Percentiles rank a stretch among this genome's conserved stretches.
Evolutionary conservation across 2,329 filamentous ascomycete genomes (phyloP).

Genomic region (Penicillium sp.): DNA sequence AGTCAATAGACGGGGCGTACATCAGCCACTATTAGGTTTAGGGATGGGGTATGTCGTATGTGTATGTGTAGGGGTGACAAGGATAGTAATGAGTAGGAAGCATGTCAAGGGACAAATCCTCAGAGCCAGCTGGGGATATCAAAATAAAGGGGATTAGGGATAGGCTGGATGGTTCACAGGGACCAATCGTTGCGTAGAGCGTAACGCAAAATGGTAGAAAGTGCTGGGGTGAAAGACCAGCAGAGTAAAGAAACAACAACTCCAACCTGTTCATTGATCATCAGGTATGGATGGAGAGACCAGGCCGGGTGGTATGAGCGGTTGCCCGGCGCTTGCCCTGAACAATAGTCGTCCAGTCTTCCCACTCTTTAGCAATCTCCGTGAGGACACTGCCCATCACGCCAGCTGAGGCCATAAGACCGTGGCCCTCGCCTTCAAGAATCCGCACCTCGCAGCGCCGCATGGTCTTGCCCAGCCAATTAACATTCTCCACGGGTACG

Average conservation of each 20-base stretch:
- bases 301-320: constrained; percentile 18
- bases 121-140: constrained; percentile 12
- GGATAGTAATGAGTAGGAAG: neutral
- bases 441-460: constrained; percentile 87
- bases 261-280: neutral
- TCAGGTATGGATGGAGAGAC: constrained; percentile 21
- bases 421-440: constrained; percentile 88
- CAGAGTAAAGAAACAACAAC: neutral
- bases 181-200: constrained; percentile 4
- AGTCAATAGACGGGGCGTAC: constrained; percentile 22
- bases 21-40: constrained; percentile 23
- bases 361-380: constrained; percentile 93
- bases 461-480: constrained; percentile 95
- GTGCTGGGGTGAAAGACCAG: neutral
- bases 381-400: constrained; percentile 95
- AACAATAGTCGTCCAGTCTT: constrained; percentile 71
- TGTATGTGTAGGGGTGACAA: neutral
- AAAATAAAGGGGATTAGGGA: constrained; percentile 4
- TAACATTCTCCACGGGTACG: constrained; percentile 91
- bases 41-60: constrained; percentile 6
- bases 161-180: constrained; percentile 3
- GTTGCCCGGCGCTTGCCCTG: constrained; percentile 45
- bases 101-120: neutral
- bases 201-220: constrained; percentile 1
- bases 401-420: constrained; percentile 87